Percentiles rank a stretch among this genome's conserved stretches.
Conservation (phyloP, 176 grass and related monocot species). For the Zea mays region Zm-B73-REFERENCE-NAM-5.0 NC_050098.1:90445001-90445500, state of each 20-base stretch:
- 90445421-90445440: background rate
- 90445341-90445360: conserved; percentile 57
- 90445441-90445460: too few relatives aligned
- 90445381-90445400: conserved; percentile 52
- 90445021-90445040: conserved; percentile 56
- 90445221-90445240: background rate
- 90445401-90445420: background rate
- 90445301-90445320: conserved; percentile 63
- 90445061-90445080: conserved; percentile 52
- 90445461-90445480: too few relatives aligned
- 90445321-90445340: conserved; percentile 57
- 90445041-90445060: conserved; percentile 50
- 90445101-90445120: conserved; percentile 58
- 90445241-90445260: too few relatives aligned
- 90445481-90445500: background rate
- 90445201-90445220: background rate
- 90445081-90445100: conserved; percentile 52
- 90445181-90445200: conserved; percentile 62
- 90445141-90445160: conserved; percentile 66
- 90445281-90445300: conserved; percentile 61
- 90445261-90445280: background rate
- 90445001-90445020: too few relatives aligned
- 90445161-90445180: conserved; percentile 57
- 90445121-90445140: conserved; percentile 67
- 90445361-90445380: conserved; percentile 40